Evolutionary conservation across 495 filamentous ascomycete species (phyloP).

Genomic region (Penicillium robsamsonii): DNA sequence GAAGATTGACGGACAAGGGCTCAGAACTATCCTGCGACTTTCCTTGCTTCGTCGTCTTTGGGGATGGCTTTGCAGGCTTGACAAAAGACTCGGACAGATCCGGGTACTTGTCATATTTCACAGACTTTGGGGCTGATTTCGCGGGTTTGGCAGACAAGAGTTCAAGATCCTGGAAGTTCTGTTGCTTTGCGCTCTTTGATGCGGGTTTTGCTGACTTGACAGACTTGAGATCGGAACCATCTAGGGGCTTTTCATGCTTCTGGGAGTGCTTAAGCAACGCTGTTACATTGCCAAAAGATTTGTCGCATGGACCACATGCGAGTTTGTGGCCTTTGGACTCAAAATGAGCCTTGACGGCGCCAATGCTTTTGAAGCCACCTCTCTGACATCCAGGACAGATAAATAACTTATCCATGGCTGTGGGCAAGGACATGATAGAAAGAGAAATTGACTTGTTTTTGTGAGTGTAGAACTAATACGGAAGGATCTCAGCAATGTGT

Average conservation of each 20-base stretch:
- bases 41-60: not conserved
- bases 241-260: constrained; percentile 1
- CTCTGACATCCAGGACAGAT: constrained; percentile 10
- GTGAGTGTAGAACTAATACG: not conserved
- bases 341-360: constrained; percentile 12
- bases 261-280: constrained; percentile 2
- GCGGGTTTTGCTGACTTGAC: not conserved
- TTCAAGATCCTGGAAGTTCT: not conserved
- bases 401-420: constrained; percentile 1
- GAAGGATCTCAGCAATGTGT: not conserved
- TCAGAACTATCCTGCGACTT: not conserved
- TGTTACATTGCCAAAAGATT: not conserved
- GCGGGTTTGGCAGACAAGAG: not conserved
- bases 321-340: constrained; percentile 7
- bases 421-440: constrained; percentile 1
- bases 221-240: constrained; percentile 1
- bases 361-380: constrained; percentile 6
- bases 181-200: not conserved
- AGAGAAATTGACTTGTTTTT: not conserved
- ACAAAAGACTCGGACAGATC: not conserved
- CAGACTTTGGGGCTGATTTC: not conserved
- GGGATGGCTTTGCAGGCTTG: not conserved
- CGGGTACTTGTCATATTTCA: not conserved
- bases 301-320: constrained; percentile 4
- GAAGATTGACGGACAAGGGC: not conserved